Conservation (phyloP, 2,329 filamentous ascomycete genomes). For the Hypoxylon sp. region DNA sequence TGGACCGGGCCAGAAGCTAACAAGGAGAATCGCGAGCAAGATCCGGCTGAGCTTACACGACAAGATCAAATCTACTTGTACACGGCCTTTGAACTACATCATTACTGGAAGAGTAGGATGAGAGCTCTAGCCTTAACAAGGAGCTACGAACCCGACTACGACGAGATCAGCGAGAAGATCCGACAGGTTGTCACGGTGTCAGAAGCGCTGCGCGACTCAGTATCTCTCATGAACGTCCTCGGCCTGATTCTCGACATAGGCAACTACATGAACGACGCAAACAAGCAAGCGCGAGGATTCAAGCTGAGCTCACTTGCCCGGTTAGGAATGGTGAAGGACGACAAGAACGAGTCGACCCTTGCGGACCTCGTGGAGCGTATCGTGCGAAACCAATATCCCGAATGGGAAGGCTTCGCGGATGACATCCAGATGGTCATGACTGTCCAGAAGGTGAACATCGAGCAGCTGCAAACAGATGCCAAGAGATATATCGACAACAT, state of each 20-base stretch:
- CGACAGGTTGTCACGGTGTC: slow-evolving; percentile 86
- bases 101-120: slow-evolving; percentile 99
- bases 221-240: slow-evolving; percentile 93
- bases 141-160: slow-evolving; percentile 87
- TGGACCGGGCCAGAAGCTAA: slow-evolving; percentile 89
- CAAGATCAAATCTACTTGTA: slow-evolving; percentile 96
- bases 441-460: slow-evolving; percentile 91
- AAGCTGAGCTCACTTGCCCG: slow-evolving; percentile 94
- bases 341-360: slow-evolving; percentile 97
- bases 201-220: slow-evolving; percentile 88
- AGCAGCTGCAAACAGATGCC: slow-evolving; percentile 86
- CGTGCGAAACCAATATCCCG: slow-evolving; percentile 93
- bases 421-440: slow-evolving; percentile 83
- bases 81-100: slow-evolving; percentile 92
- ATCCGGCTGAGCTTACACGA: slow-evolving; percentile 86
- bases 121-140: slow-evolving; percentile 85
- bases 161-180: slow-evolving; percentile 86
- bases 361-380: slow-evolving; percentile 96
- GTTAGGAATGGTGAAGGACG: slow-evolving; percentile 97
- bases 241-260: slow-evolving; percentile 96
- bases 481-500: slow-evolving; percentile 95
- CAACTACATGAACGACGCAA: slow-evolving; percentile 99
- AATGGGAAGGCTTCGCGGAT: slow-evolving; percentile 88
- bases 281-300: slow-evolving; percentile 97
- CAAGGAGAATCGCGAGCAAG: slow-evolving; percentile 80